A percentile compares a stretch with the other conserved stretches of the same genome.
These are phyloP conservation scores for Nymphaea colorata DNA, from an alignment of 164 flowering plant species.

Conservation along the genomic window DNA sequence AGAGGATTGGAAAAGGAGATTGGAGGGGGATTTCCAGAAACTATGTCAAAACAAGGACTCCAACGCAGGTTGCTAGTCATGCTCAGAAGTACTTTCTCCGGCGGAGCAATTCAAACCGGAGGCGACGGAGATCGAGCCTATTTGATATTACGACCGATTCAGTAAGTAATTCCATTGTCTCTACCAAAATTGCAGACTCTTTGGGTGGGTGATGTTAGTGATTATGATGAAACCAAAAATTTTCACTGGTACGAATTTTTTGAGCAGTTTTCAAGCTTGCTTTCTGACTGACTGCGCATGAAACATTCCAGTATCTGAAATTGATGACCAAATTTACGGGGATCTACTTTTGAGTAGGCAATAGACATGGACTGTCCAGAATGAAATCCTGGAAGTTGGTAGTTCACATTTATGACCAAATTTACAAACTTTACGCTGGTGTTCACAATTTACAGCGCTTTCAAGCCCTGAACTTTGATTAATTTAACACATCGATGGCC, in stretches of 20 bases:
- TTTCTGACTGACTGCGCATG: too few relatives aligned
- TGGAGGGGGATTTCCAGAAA: conserved; percentile 37
- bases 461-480: not conserved
- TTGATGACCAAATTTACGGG: too few relatives aligned
- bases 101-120: conserved; percentile 9
- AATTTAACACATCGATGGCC: too few relatives aligned
- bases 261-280: not conserved
- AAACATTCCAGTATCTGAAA: too few relatives aligned
- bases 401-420: too few relatives aligned
- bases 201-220: not conserved
- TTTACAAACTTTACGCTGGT: too few relatives aligned
- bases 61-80: conserved; percentile 39
- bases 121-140: conserved; percentile 23
- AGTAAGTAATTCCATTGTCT: not conserved
- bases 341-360: too few relatives aligned
- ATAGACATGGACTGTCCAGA: too few relatives aligned
- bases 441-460: too few relatives aligned
- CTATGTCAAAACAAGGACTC: conserved; percentile 28
- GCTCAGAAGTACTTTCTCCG: conserved; percentile 35
- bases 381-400: too few relatives aligned
- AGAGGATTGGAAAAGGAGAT: conserved; percentile 31
- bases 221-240: not conserved
- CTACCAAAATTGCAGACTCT: not conserved
- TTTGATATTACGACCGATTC: conserved; percentile 17
- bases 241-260: not conserved